Conservation (phyloP, 2,329 filamentous ascomycete species). For the Tothia fuscella region DNA sequence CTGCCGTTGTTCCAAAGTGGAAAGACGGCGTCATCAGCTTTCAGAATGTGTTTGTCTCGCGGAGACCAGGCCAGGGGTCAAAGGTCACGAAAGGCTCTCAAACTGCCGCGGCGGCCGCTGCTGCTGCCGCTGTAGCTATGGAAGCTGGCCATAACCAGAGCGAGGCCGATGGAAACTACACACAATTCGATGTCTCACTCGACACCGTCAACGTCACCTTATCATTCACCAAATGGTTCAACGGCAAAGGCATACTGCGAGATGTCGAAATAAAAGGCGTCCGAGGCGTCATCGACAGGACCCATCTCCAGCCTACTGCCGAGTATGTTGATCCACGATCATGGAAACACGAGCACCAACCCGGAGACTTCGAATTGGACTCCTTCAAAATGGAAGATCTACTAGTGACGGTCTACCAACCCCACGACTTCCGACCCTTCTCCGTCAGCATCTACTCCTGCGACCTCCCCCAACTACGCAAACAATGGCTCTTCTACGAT, state of each 20-base stretch:
- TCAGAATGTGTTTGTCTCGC: slow-evolving; percentile 89
- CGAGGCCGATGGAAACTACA: slow-evolving; percentile 87
- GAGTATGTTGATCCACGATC: slow-evolving; percentile 68
- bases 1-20: slow-evolving; percentile 94
- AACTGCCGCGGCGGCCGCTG: slow-evolving; percentile 69
- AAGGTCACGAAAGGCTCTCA: slow-evolving; percentile 90
- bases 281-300: slow-evolving; percentile 82
- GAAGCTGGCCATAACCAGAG: slow-evolving; percentile 32
- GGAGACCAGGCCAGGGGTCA: slow-evolving; percentile 71
- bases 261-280: slow-evolving; percentile 93
- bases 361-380: slow-evolving; percentile 94
- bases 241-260: slow-evolving; percentile 79
- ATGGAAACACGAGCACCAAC: slow-evolving; percentile 75
- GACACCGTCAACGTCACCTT: slow-evolving; percentile 92
- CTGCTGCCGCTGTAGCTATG: slow-evolving; percentile 55
- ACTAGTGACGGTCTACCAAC: slow-evolving; percentile 83
- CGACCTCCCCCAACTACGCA: slow-evolving; percentile 81
- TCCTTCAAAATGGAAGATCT: slow-evolving; percentile 94
- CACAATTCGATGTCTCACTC: slow-evolving; percentile 90
- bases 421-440: slow-evolving; percentile 83
- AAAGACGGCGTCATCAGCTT: slow-evolving; percentile 90
- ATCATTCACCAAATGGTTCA: slow-evolving; percentile 99
- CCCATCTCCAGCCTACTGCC: slow-evolving; percentile 58
- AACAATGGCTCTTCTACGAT: slow-evolving; percentile 97
- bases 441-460: slow-evolving; percentile 92